Evolutionary conservation across 179 eudicot species (phyloP), one percentile per base, ranked within the genome.

Genomic region (Vitellaria paradoxa): DNA sequence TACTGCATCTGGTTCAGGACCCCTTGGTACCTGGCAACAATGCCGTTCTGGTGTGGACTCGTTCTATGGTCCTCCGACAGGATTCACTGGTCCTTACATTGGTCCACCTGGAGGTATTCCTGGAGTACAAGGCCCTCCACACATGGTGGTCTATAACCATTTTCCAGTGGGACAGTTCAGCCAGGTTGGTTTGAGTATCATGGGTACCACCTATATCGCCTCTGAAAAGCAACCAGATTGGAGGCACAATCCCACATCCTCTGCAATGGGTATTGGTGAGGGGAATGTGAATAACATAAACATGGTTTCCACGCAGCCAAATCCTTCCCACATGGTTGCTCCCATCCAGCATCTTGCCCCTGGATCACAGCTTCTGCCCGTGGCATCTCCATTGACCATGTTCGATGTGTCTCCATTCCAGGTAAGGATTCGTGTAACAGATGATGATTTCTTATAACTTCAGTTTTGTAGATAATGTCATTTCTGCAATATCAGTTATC

Each of bases 131-230:
- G 94, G 89, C 47, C 97, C 96, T n/a, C 96, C 97, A 0, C 97
- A 91, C 76, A 96, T 96, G 99, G 97, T 94, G 67, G 91, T 96
- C 49, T 96, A 96, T 84, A 94, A 96, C 82, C 99, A 96, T 88
- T 96, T 92, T 83, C 98, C 98, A 24, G 96, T 94, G 49, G 99
- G 99, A 65, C 99, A 92, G 79, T 96, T 85, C 74, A 96, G 98
- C 55, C 98, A 93, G 84, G 98, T 93, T 76, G 99, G 99, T 53
- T 85, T 94, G 86, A 96, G 99, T 87, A 92, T 90, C 81, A 92
- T 93, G 98, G 98, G 99, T 24, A 76, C 97, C 62, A 88, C 99
- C 17, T 96, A 90, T 84, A 85, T 96, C 52, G 97, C 98, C 62
- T 91, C 98, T 71, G 96, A 94, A 12, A 96, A 96, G 76, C 98